phyloP scores from a whole-genome alignment of 75 land plant genomes.

The Gnetum montanum region DNA sequence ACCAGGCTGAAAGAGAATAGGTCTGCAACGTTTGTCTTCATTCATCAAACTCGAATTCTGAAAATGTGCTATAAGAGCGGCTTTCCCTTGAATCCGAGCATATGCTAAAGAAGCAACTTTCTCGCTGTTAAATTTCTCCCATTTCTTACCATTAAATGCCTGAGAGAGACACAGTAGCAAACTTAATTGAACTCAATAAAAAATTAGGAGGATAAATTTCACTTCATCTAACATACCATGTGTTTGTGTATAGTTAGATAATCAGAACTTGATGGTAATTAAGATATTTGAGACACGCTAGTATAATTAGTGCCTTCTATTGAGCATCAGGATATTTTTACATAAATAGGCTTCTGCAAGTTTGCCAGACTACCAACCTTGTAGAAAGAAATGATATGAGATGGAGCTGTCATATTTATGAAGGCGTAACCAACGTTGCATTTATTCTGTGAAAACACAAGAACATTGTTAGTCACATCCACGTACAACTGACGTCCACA shows the following conservation, averaged over 20 bases:
- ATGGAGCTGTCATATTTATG: constrained; percentile 36
- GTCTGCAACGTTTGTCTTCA: constrained; percentile 84
- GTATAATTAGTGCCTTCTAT: too few species aligned
- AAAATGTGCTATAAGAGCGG: constrained; percentile 77
- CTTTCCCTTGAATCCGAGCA: constrained; percentile 85
- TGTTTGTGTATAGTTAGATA: too few species aligned
- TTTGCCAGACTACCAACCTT: constrained; percentile 9
- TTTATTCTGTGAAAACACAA: constrained; percentile 69
- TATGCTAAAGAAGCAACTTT: constrained; percentile 86
- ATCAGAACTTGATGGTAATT: too few species aligned
- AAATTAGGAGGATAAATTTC: too few species aligned
- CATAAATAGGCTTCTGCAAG: too few species aligned
- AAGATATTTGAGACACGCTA: too few species aligned
- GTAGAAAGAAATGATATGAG: constrained; percentile 28
- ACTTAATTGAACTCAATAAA: too few species aligned
- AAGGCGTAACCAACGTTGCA: constrained; percentile 33
- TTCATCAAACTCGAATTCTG: constrained; percentile 91
- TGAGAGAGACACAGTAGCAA: constrained; percentile 17
- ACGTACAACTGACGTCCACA: too few species aligned
- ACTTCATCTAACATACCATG: too few species aligned
- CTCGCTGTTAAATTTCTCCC: constrained; percentile 95
- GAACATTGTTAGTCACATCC: background rate
- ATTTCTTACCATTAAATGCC: constrained; percentile 84
- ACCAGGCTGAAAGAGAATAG: constrained; percentile 73
- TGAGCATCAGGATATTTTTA: too few species aligned